Conservation (phyloP, 257 asterid genomes). For the Haberlea rhodopensis region DNA sequence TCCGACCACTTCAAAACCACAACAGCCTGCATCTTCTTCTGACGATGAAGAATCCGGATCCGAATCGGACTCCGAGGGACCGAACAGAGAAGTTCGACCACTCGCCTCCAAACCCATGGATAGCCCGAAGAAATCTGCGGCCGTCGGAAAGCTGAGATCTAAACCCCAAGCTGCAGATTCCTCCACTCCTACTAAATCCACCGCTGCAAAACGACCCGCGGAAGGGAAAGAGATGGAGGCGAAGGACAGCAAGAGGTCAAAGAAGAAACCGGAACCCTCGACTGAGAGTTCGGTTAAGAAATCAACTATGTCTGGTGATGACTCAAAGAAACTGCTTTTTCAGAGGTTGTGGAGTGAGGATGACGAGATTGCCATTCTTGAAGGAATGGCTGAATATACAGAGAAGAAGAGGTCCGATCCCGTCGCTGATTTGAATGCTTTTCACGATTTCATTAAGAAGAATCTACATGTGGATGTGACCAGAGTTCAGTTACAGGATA, state of each 20-base stretch:
- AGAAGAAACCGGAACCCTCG: too few species aligned
- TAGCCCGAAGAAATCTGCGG: conserved; percentile 25
- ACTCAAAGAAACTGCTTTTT: too few species aligned
- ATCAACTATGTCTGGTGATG: conserved; percentile 9
- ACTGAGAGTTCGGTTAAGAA: conserved; percentile 25
- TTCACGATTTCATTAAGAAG: too few species aligned
- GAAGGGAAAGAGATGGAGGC: too few species aligned
- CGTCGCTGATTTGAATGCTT: conserved; percentile 29
- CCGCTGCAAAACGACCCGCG: conserved; percentile 40
- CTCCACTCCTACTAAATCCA: conserved; percentile 26
- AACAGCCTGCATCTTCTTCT: conserved; percentile 31
- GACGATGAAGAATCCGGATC: conserved; percentile 40
- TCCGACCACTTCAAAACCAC: conserved; percentile 17
- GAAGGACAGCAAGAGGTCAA: too few species aligned
- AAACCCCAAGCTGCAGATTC: conserved; percentile 24
- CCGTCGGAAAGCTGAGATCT: conserved; percentile 33
- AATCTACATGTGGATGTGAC: too few species aligned
- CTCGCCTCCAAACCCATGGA: conserved; percentile 35
- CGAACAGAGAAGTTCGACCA: conserved; percentile 28
- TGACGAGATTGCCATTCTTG: conserved; percentile 50
- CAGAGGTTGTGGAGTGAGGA: conserved; percentile 65
- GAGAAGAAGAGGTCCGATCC: conserved; percentile 42
- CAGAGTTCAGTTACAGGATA: too few species aligned
- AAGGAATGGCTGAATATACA: conserved; percentile 50
- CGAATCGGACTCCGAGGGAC: too few species aligned